Base-by-base conservation (phyloP, 164 flowering plant species). In the Akebia trifoliata region DNA sequence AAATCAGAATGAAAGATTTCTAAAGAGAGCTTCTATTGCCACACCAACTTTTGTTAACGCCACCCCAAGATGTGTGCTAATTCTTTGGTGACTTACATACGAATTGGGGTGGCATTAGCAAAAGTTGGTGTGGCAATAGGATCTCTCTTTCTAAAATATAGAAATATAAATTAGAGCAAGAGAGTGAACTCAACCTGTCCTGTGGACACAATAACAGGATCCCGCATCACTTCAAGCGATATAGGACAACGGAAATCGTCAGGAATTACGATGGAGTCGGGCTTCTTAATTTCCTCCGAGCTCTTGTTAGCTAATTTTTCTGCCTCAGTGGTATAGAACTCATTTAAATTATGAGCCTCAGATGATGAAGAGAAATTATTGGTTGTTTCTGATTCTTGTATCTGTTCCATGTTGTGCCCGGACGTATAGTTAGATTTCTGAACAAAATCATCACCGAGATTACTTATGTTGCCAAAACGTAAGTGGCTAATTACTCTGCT, bases 141-240 rank as follows among this genome's bases (percentile, higher is more conserved):
- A n/a, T n/a, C n/a, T n/a, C n/a, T n/a, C n/a, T 43, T 51, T 11
- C 10, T n/a, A 54, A 4, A 10, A 35, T 4, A 14, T 21, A 29
- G 9, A 35, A 47, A 22, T 0, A 10, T 14, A 34, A 37, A 26
- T 17, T 25, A 7, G 50, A 56, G 10, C n/a, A 29, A 57, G 4
- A 56, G 24, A 9, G 43, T 37, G 40, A 52, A 42, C 11, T 10
- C 35, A 70, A 92, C 96, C 98, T 92, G 98, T 62, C 98, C 98
- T 0, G 98, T 86, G 53, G 95, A 68, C 44, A 92, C 96, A 70
- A 84, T 89, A 43, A 89, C 96, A 43, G 98, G 98, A 77, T 92
- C 98, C 66, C 86, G 77, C 98, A 92, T 89, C 44, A 92, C 57
- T 61, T 92, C 98, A 60, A 92, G 82, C 24, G 98, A 92, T 60